Evolutionary conservation across 176 grass and related monocot species (phyloP), one percentile per base, ranked within the genome.

Genomic region (Zizania latifolia): DNA sequence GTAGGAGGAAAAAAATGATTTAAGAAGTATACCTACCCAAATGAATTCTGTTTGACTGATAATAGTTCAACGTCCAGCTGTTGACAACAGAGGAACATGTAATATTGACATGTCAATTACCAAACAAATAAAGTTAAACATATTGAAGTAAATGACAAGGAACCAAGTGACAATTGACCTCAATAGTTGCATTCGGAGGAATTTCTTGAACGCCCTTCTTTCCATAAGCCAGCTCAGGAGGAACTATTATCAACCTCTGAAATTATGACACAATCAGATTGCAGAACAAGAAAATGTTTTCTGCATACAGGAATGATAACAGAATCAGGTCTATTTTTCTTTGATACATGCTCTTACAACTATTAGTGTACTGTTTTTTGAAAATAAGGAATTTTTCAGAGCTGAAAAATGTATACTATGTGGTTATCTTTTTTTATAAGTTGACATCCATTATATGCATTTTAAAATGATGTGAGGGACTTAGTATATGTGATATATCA

Each of bases 121-220:
- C n/a, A 36, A 70, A 80, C 55, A 62, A 44, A 76, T 36, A 17
- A 32, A 2, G 5, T 48, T 4, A 75, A 66, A 61, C 21, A 63
- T 60, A 62, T 17, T 8, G 1, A 43, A 65, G 35, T 28, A 78
- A 39, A 73, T 28, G 21, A n/a, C 14, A 41, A 55, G 68, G 31
- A 26, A 19, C 12, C 15, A 86, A 81, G 68, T 69, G 50, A 50
- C 22, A 82, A 5, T 70, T 58, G 71, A 90, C 95, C 91, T 99
- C 95, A 68, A 99, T 92, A 62, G 89, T 99, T 79, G 91, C 89
- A 90, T 92, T 94, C 71, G 89, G 86, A 78, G 95, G 95, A 85
- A 99, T 94, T 76, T 99, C 95, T 84, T 99, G 91, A 71, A 99
- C 82, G 8, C 95, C 95, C 80, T 84, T 99, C 78, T 84, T 94